Evolutionary conservation across 2,329 filamentous ascomycete species (phyloP), one percentile per base, ranked within the genome.

Genomic region (Fusarium albosuccineum): DNA sequence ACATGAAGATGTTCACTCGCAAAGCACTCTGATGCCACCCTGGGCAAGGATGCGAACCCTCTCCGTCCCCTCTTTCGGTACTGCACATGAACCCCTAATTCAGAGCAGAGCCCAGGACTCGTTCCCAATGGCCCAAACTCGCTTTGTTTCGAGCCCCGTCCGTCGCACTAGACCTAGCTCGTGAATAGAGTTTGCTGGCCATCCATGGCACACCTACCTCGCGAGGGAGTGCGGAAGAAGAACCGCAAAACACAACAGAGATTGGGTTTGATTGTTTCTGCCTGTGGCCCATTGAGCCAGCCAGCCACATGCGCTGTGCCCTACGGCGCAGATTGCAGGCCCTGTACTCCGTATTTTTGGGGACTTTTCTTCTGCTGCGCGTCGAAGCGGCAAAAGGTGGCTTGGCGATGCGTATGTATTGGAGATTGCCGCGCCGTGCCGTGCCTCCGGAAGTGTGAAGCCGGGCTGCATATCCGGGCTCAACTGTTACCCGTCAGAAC

Each of bases 131-230:
- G 48, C 37, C 22, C 4, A 50, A 11, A 29, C 34, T 36, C 29
- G 26, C 49, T 30, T n/a, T 52, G 49, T 17, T 29, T 33, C 26
- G 36, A 52, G 34, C 26, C 26, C 33, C 17, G 26, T 37, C 36
- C 16, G 48, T 22, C 36, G 36, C 22, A 22, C 22, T 22, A 22
- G 22, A 22, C 22, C 49, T 52, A 40, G 26, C n/a, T 13, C 11
- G 10, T 30, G 49, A 29, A 42, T 52, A 52, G 50, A 52, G 50
- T 52, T 52, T 52, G 49, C 40, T 52, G 50, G 50, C 22, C 37
- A 42, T 52, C 22, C 37, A 42, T 52, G 34, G 36, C 49, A 22
- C 37, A 22, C 50, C 48, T 37, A 14, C 10, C 36, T 9, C 10
- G 36, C 22, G 34, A 13, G 27, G 27, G 37, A 52, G 22, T 30